Conservation (phyloP, 495 filamentous ascomycete genomes). For the Neurospora cerealis region DNA sequence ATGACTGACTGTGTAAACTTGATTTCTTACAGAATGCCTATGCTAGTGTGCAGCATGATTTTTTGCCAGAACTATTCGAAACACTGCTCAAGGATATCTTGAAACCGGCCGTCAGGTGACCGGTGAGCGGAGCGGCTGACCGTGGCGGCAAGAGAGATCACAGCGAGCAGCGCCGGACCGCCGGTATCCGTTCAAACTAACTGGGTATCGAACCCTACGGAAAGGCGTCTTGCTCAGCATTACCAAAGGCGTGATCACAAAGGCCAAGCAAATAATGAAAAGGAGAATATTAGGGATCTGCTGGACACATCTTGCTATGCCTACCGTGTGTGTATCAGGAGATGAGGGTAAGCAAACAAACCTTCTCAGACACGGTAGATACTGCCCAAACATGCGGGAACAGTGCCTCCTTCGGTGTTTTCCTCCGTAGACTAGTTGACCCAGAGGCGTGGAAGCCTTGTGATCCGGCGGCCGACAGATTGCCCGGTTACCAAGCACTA, state of each 20-base stretch:
- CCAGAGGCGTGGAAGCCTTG: neutral
- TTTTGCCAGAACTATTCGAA: neutral
- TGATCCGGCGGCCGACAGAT: neutral
- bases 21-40: neutral
- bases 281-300: neutral
- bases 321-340: neutral
- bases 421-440: neutral
- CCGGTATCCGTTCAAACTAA: neutral
- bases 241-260: neutral
- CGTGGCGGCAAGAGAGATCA: neutral
- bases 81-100: neutral
- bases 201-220: neutral
- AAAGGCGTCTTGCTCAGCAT: neutral
- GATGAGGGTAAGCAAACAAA: neutral
- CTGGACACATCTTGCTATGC: neutral
- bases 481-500: neutral
- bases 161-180: neutral
- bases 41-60: neutral
- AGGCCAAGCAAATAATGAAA: neutral
- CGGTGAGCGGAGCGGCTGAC: neutral
- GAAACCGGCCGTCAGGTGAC: neutral
- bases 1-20: neutral
- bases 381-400: neutral
- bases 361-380: neutral
- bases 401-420: neutral